Conservation (phyloP, 306 rosid species). For the Ochetophila trinervis region DNA sequence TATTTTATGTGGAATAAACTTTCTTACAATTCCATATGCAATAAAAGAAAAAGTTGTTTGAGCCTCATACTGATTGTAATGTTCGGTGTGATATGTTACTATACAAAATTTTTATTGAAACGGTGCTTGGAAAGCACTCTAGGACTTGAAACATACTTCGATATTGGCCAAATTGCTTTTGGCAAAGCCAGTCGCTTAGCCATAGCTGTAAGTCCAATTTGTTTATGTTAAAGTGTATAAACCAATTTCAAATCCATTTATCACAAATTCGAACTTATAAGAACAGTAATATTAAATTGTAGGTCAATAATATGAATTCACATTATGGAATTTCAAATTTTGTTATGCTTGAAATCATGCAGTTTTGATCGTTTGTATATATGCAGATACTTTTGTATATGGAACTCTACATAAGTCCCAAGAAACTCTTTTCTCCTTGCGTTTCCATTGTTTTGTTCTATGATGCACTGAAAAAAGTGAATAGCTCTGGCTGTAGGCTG, state of each 20-base stretch:
- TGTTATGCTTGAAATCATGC: conserved; percentile 20
- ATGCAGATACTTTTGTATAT: conserved; percentile 67
- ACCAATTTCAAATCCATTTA: too few species aligned
- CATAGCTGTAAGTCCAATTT: conserved; percentile 45
- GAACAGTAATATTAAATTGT: too few species aligned
- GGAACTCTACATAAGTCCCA: conserved; percentile 76
- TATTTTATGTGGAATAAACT: conserved; percentile 76
- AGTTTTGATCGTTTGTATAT: neutral
- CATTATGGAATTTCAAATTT: neutral
- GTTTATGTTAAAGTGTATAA: too few species aligned
- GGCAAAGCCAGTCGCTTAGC: conserved; percentile 55
- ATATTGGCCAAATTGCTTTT: conserved; percentile 84
- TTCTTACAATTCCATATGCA: conserved; percentile 70
- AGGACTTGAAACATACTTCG: conserved; percentile 63
- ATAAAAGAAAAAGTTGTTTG: conserved; percentile 67
- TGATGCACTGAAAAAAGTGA: conserved; percentile 16
- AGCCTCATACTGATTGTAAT: conserved; percentile 45
- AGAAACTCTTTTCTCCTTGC: neutral
- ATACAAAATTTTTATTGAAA: conserved; percentile 59
- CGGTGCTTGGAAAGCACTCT: conserved; percentile 58
- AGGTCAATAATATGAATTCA: neutral
- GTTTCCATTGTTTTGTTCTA: neutral
- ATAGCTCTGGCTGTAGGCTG: conserved; percentile 44
- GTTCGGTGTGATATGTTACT: conserved; percentile 47
- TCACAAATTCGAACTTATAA: too few species aligned